Evolutionary conservation across 2,329 filamentous ascomycete species (phyloP).

Genomic region (Graphilbum sp.): DNA sequence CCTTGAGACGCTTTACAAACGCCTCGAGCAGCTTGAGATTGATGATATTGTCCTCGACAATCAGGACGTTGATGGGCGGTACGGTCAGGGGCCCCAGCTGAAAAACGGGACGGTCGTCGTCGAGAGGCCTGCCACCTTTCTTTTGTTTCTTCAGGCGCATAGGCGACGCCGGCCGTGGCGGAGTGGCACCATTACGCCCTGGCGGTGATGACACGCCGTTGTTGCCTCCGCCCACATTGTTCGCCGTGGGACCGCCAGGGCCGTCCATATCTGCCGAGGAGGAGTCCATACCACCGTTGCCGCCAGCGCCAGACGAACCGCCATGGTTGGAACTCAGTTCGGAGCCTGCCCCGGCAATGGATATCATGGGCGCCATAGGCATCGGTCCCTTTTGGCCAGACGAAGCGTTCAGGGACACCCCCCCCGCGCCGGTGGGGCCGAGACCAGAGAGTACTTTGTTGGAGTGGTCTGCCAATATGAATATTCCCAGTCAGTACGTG

Average conservation of each 20-base stretch:
- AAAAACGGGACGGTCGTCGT: conserved; percentile 24
- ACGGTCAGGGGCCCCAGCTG: conserved; percentile 61
- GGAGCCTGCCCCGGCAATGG: background rate
- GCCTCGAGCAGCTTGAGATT: conserved; percentile 86
- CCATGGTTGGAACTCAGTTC: background rate
- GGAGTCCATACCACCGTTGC: too few species aligned
- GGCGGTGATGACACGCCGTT: background rate
- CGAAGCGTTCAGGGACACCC: too few species aligned
- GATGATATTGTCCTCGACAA: conserved; percentile 98
- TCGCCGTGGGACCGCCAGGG: background rate
- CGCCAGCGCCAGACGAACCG: background rate
- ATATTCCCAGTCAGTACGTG: too few species aligned
- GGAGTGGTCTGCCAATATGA: too few species aligned
- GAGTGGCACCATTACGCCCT: conserved; percentile 23
- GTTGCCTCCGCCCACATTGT: background rate
- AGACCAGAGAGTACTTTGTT: too few species aligned
- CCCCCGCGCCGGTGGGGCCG: too few species aligned
- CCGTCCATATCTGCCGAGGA: background rate
- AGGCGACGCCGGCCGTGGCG: conserved; percentile 27
- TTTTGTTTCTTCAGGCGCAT: conserved; percentile 33
- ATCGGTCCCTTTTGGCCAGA: too few species aligned
- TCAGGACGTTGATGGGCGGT: conserved; percentile 90
- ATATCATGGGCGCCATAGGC: conserved; percentile 1
- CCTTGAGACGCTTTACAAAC: conserved; percentile 89
- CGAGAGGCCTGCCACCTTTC: conserved; percentile 18